Evolutionary conservation across 495 filamentous ascomycete genomes (phyloP).

Genomic region (Clavariopsis aquatica): DNA sequence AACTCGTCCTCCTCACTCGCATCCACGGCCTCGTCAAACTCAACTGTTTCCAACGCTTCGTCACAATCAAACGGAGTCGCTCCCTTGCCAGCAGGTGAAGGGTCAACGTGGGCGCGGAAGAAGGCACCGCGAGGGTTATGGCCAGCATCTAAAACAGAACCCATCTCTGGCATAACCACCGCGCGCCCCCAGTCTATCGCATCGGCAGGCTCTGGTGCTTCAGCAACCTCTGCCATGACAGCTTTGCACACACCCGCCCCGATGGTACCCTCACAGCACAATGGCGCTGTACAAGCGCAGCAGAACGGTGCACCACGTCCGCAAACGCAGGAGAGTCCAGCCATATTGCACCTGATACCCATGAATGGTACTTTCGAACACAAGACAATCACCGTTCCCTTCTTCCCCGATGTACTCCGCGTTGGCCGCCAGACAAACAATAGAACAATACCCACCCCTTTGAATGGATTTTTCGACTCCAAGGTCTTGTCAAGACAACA

Average conservation of each 20-base stretch:
- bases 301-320: conserved; percentile 64
- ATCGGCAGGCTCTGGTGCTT: conserved; percentile 64
- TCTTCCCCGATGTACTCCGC: conserved; percentile 79
- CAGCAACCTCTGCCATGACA: conserved; percentile 67
- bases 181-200: conserved; percentile 63
- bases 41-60: conserved; percentile 48
- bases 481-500: conserved; percentile 96
- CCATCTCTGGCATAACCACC: conserved; percentile 63
- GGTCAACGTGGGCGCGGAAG: conserved; percentile 58
- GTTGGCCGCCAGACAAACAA: conserved; percentile 97
- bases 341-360: conserved; percentile 77
- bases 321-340: conserved; percentile 62
- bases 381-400: conserved; percentile 92
- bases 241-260: conserved; percentile 74
- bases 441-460: conserved; percentile 84
- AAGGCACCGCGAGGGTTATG: conserved; percentile 67
- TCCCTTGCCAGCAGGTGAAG: conserved; percentile 43
- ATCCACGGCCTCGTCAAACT: conserved; percentile 41
- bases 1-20: conserved; percentile 80
- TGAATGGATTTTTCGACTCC: conserved; percentile 95
- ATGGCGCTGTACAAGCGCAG: conserved; percentile 57
- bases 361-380: conserved; percentile 94
- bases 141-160: conserved; percentile 69
- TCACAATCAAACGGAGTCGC: conserved; percentile 56
- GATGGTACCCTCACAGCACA: conserved; percentile 72